Base-by-base conservation (phyloP, 495 filamentous ascomycete genomes). In the Penicillium macrosclerotiorum region DNA sequence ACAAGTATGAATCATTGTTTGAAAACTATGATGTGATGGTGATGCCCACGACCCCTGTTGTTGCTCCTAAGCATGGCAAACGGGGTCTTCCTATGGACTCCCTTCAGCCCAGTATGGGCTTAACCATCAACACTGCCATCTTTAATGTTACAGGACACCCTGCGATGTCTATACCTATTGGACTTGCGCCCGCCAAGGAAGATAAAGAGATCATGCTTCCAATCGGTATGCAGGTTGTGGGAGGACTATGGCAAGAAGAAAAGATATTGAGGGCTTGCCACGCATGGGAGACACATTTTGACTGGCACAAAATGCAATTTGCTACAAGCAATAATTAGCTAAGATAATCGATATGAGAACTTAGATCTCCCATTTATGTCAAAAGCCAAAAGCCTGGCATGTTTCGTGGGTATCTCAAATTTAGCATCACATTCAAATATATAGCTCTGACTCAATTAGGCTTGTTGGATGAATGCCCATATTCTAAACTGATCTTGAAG, bases 91-190 rank as follows among this genome's bases (percentile, higher is more conserved):
- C 70, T 0, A 32, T 75, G 39, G 64, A 67, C 24, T 69, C 71
- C 27, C 33, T 77, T 20, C 52, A 54, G 12, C 64, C 65, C 14
- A 67, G 69, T 13, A 65, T 68, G 39, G 76, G 76, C 0, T 47
- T 77, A 24, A 72, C 75, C 1, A 68, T 67, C 14, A 82, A 83
- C 46, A 83, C 79, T 5, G 71, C 73, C 25, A 64, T 73, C 11
- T 81, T 82, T 47, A 76, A 84, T 62, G 62, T 68, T 17, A 76
- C 78, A 0, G 80, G 80, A 0, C 80, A 82, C 56, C 80, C 81
- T 0, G 79, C 76, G 1, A 49, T 85, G 36, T 73, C 72, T 3
- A 60, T 83, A 16, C 81, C 80, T 0, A 63, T 79, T 32, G 79
- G 79, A 0, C 71, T 76, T 49, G 65, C 69, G 5, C 57, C 67